A percentile compares a stretch with the other conserved stretches of the same genome.
These are phyloP conservation scores for Mycosphaerella sp. DNA, from an alignment of 2,329 filamentous ascomycete genomes.

Conservation along the genomic window DNA sequence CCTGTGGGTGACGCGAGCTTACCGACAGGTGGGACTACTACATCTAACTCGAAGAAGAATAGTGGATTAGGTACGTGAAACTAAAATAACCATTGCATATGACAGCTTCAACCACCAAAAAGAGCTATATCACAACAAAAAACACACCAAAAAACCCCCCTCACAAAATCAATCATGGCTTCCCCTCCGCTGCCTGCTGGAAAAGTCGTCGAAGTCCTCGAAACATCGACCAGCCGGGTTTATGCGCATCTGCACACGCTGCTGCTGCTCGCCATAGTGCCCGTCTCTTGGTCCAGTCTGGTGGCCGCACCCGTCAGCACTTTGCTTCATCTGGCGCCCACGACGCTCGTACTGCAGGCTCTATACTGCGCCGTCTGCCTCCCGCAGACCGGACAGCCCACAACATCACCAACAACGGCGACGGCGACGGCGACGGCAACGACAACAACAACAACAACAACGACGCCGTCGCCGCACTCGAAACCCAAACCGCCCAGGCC, in stretches of 20 bases:
- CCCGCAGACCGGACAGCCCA: slow-evolving; percentile 44
- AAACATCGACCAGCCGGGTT: slow-evolving; percentile 25
- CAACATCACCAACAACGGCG: not conserved
- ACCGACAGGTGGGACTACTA: too few species aligned
- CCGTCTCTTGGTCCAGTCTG: slow-evolving; percentile 57
- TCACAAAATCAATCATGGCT: not conserved
- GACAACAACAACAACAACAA: too few species aligned
- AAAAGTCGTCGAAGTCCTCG: slow-evolving; percentile 30
- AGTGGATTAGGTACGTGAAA: too few species aligned
- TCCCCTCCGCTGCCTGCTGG: slow-evolving; percentile 2
- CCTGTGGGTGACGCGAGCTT: too few species aligned
- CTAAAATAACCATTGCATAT: too few species aligned
- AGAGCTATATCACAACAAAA: not conserved
- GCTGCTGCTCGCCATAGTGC: slow-evolving; percentile 59
- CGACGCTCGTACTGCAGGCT: slow-evolving; percentile 58
- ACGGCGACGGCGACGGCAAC: not conserved
- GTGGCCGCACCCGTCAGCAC: slow-evolving; percentile 63
- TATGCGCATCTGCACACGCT: slow-evolving; percentile 63
- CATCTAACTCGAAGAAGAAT: too few species aligned
- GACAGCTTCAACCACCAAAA: too few species aligned
- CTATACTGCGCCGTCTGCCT: slow-evolving; percentile 54
- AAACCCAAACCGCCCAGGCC: slow-evolving; percentile 22
- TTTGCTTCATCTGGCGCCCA: slow-evolving; percentile 55
- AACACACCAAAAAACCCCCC: too few species aligned
- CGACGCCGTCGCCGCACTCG: slow-evolving; percentile 16